Percentiles rank a stretch among this genome's conserved stretches.
These are phyloP conservation scores for Euphrasia arctica DNA, from an alignment of 305 asterid genomes.

Conservation along the genomic window DNA sequence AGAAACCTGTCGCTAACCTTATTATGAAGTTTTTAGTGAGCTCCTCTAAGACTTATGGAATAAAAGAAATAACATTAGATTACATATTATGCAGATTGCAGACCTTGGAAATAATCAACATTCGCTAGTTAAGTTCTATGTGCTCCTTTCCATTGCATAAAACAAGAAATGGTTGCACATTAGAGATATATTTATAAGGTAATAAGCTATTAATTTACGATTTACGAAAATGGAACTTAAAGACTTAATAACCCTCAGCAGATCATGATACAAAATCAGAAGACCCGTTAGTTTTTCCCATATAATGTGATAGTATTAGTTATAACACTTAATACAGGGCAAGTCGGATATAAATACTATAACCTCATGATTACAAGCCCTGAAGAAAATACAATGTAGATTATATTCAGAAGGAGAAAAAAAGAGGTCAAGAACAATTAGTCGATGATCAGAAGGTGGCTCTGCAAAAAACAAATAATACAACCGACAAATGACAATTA, in stretches of 20 bases:
- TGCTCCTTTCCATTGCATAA: neutral
- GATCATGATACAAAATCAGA: too few relatives aligned
- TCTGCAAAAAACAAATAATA: too few relatives aligned
- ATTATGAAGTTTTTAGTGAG: too few relatives aligned
- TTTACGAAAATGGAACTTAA: neutral
- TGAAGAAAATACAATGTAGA: neutral
- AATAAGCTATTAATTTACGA: neutral
- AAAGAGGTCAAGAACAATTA: too few relatives aligned
- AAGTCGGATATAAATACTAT: neutral
- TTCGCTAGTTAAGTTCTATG: neutral
- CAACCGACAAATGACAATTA: too few relatives aligned
- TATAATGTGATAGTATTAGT: neutral
- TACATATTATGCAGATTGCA: neutral
- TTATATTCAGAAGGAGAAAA: too few relatives aligned
- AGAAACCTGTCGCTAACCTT: neutral
- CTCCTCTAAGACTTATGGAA: neutral
- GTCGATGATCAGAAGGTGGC: too few relatives aligned
- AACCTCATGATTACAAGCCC: constrained; percentile 4
- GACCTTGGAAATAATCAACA: constrained; percentile 4
- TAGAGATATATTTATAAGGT: too few relatives aligned
- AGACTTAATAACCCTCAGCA: too few relatives aligned
- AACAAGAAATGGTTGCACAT: neutral
- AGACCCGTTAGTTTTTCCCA: too few relatives aligned
- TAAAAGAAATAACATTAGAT: neutral
- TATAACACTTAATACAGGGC: too few relatives aligned